Percentiles rank a stretch among this genome's conserved stretches.
Conservation (phyloP, 2,329 filamentous ascomycete species). For the Alternaria sp. region DNA sequence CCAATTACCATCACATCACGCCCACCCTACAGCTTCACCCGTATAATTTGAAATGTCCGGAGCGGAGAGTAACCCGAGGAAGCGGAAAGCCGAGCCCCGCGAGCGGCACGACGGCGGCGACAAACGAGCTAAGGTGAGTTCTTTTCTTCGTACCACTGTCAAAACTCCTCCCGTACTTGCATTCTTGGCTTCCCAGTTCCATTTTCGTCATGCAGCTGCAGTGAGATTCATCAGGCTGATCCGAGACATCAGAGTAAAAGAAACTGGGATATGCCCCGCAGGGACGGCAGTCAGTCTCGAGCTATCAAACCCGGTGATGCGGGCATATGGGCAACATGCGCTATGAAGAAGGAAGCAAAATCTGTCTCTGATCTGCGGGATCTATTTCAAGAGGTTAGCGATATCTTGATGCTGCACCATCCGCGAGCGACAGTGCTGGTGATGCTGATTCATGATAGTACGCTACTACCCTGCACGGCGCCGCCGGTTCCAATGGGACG, state of each 20-base stretch:
- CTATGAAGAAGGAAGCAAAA: constrained; percentile 72
- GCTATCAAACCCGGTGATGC: constrained; percentile 70
- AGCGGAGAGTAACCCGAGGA: constrained; percentile 35
- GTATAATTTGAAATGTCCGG: neutral
- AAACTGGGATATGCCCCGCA: constrained; percentile 52
- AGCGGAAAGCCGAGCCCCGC: constrained; percentile 48
- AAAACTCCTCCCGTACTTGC: constrained; percentile 12
- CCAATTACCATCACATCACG: constrained; percentile 5
- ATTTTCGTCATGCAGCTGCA: constrained; percentile 28
- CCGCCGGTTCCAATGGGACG: constrained; percentile 44
- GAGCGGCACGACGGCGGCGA: constrained; percentile 31
- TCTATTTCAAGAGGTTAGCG: constrained; percentile 69
- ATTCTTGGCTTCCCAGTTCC: constrained; percentile 16
- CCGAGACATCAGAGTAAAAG: constrained; percentile 48
- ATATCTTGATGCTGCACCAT: neutral
- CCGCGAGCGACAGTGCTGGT: neutral
- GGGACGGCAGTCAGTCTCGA: constrained; percentile 37
- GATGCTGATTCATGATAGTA: constrained; percentile 64
- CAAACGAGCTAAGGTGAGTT: constrained; percentile 50
- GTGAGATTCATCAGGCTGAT: constrained; percentile 22
- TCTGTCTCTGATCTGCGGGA: constrained; percentile 71
- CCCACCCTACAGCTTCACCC: neutral
- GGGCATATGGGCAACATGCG: constrained; percentile 81
- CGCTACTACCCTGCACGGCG: constrained; percentile 63
- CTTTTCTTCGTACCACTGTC: constrained; percentile 19